phyloP scores from a whole-genome alignment of 2,329 filamentous ascomycete genomes.

The Magnaporthiopsis poae region DNA sequence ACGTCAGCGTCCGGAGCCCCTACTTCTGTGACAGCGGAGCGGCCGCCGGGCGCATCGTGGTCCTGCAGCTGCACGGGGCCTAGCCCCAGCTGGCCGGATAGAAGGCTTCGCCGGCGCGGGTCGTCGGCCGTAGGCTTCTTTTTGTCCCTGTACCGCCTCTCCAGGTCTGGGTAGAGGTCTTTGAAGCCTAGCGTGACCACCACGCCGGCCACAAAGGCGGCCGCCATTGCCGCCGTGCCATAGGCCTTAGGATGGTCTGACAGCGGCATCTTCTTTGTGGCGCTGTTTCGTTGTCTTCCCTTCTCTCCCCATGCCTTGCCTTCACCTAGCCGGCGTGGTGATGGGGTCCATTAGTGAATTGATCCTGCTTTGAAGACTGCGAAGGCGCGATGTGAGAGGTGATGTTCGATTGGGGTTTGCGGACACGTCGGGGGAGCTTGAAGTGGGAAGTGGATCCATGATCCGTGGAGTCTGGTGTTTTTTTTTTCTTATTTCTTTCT shows the following conservation, averaged over 20 bases:
- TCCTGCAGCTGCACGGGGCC: slow-evolving; percentile 45
- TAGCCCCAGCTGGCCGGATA: slow-evolving; percentile 24
- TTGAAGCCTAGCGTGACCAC: slow-evolving; percentile 68
- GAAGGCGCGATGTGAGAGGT: no score
- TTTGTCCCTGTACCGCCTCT: slow-evolving; percentile 55
- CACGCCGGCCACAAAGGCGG: slow-evolving; percentile 69
- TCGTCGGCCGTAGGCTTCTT: slow-evolving; percentile 23
- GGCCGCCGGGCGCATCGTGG: slow-evolving; percentile 21
- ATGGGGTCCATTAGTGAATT: background rate
- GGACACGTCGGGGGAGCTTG: no score
- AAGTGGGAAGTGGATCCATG: no score
- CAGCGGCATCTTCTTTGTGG: slow-evolving; percentile 43
- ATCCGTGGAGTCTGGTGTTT: no score
- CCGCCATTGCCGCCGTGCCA: slow-evolving; percentile 54
- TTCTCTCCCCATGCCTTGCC: background rate
- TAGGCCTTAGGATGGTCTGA: slow-evolving; percentile 53
- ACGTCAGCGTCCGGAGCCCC: slow-evolving; percentile 28
- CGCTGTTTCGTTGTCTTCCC: background rate
- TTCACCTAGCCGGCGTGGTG: background rate
- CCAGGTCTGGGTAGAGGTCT: slow-evolving; percentile 67
- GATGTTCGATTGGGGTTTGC: no score
- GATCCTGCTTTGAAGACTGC: background rate
- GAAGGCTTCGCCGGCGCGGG: slow-evolving; percentile 29
- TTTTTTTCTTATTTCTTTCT: no score
- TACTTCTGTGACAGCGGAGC: slow-evolving; percentile 10